Conservation (phyloP, 2,329 filamentous ascomycete species). For the Phyllosticta paracitricarpa region DNA sequence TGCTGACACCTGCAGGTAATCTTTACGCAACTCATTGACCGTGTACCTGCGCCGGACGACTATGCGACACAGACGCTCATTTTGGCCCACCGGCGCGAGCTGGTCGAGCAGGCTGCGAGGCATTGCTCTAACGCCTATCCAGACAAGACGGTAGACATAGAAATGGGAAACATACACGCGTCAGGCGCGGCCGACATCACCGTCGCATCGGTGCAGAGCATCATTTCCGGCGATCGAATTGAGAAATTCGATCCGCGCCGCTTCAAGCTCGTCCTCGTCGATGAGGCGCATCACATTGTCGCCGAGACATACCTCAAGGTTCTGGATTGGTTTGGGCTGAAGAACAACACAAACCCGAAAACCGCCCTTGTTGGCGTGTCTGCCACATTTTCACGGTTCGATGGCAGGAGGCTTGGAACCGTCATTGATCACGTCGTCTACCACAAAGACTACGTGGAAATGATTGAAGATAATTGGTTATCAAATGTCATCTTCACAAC, state of each 20-base stretch:
- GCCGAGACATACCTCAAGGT: constrained; percentile 67
- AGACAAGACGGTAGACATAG: constrained; percentile 70
- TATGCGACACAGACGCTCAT: constrained; percentile 72
- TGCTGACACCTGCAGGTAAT: constrained; percentile 53
- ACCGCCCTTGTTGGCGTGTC: constrained; percentile 76
- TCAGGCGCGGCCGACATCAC: constrained; percentile 83
- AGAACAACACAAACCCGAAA: constrained; percentile 32
- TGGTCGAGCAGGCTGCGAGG: constrained; percentile 84
- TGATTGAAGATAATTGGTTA: constrained; percentile 86
- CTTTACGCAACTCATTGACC: constrained; percentile 88
- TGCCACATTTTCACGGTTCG: constrained; percentile 68
- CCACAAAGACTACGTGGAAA: constrained; percentile 73
- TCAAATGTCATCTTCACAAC: constrained; percentile 91
- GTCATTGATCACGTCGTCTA: constrained; percentile 95
- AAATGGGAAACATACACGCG: constrained; percentile 74
- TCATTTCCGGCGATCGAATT: constrained; percentile 68
- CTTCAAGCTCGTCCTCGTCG: constrained; percentile 88
- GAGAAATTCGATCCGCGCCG: constrained; percentile 65
- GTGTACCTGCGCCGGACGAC: constrained; percentile 48
- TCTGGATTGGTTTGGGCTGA: constrained; percentile 69
- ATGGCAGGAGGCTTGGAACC: constrained; percentile 70
- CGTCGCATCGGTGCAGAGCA: constrained; percentile 78
- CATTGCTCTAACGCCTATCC: constrained; percentile 81
- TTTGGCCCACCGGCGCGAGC: constrained; percentile 80
- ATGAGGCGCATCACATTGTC: constrained; percentile 95